Evolutionary conservation across 108 stramenopile genomes (phyloP).

Genomic region (Pseudonitzschia multiseries): DNA sequence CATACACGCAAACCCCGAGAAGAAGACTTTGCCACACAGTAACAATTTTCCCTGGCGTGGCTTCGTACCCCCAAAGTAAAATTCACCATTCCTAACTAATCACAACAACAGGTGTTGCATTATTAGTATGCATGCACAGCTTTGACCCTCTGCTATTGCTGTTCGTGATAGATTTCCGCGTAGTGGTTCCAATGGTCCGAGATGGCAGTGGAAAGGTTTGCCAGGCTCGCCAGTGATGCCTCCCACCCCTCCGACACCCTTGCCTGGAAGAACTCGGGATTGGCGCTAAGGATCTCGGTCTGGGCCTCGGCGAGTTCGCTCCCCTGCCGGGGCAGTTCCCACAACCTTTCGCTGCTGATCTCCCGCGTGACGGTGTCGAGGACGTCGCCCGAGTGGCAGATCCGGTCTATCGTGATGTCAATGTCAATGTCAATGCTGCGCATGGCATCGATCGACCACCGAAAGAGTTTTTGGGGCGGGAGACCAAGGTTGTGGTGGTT

Average conservation of each 20-base stretch:
- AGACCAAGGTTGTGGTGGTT: neutral
- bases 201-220: neutral
- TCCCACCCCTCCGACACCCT: neutral
- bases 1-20: too few relatives aligned
- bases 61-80: neutral
- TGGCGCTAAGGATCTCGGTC: neutral
- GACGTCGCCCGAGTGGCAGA: neutral
- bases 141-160: neutral
- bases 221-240: neutral
- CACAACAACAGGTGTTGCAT: too few relatives aligned
- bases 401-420: too few relatives aligned
- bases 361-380: neutral
- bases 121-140: neutral
- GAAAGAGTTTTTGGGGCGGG: neutral
- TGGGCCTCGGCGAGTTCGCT: neutral
- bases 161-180: neutral
- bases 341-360: neutral
- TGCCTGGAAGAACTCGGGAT: neutral
- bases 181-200: neutral
- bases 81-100: neutral
- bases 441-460: neutral
- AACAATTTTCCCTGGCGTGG: too few relatives aligned
- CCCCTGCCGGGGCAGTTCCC: neutral
- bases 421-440: neutral
- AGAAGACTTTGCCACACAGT: too few relatives aligned